Base-by-base conservation (phyloP, 2,329 filamentous ascomycete genomes). In the Pyrenochaeta sp. region DNA sequence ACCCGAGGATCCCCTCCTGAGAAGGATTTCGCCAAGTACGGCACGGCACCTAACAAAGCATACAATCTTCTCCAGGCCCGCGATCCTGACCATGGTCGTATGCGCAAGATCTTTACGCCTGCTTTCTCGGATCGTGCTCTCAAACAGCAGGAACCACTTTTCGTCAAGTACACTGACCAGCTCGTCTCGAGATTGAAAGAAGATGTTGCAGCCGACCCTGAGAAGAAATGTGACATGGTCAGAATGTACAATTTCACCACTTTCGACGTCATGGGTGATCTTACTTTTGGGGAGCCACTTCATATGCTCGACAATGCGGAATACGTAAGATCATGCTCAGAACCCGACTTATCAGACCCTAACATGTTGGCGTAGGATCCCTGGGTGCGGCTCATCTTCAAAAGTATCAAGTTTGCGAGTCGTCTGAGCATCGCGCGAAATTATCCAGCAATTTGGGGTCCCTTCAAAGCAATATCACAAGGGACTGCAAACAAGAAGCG, bases 101-200 rank as follows among this genome's bases (percentile, higher is more conserved):
- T 65, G 43, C 67, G 75, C 15, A 65, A 69, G 11, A 57, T 75
- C 7, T 71, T 77, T 18, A 65, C 63, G 2, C 60, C 73, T 29
- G 72, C 72, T 2, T 77, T 77, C 51, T 73, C 72, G 1, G 68
- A 75, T 31, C 65, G 67, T 19, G 72, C 72, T 2, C 51, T 77
- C 17, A 69, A 69, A 31, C 60, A 69, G 34, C 74, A 76, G 50
- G 70, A 74, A 41, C 62, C 68, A 2, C 58, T 74, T 35, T 61
- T 80, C 43, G 49, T 69, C 32, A 56, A 57, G 5, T 77, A 78
- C 43, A 64, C 72, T 9, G 63, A 73, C 35, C 55, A 74, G 10
- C 61, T 79, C 3, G 60, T 77, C 4, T 13, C 52, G 1, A 64
- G 65, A 7, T 47, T 79, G 6, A 62, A 48, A 43, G 68, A 67